These are phyloP conservation scores for Aspergillus diversus DNA, from an alignment of 495 filamentous ascomycete genomes.

Conservation along the genomic window DNA sequence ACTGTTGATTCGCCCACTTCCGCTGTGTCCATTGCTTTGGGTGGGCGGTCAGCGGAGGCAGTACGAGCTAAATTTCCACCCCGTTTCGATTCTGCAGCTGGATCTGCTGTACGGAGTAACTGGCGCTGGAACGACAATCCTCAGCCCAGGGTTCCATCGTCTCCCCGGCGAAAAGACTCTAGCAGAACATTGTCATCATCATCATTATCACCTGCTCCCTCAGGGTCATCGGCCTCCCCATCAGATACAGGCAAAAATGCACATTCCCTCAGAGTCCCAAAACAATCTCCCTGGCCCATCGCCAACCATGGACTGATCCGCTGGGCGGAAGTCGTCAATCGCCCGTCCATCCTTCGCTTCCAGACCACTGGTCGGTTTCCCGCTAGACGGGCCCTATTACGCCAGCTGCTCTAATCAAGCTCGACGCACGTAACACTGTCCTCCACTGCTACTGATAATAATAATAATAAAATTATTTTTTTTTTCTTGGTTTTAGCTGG, in stretches of 20 bases:
- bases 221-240: background rate
- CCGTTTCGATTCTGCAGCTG: too few species aligned
- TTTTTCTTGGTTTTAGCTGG: constrained; percentile 5
- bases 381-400: constrained; percentile 25
- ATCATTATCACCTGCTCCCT: background rate
- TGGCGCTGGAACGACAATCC: background rate
- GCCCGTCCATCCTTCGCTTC: constrained; percentile 33
- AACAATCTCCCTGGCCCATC: background rate
- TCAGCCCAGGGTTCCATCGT: background rate
- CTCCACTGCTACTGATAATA: constrained; percentile 7
- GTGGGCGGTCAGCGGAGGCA: constrained; percentile 21
- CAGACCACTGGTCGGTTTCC: constrained; percentile 33
- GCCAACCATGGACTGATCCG: constrained; percentile 19
- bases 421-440: constrained; percentile 16
- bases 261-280: too few species aligned
- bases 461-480: background rate
- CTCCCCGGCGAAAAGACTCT: too few species aligned
- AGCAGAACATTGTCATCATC: background rate
- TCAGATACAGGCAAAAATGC: too few species aligned
- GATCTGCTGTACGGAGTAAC: too few species aligned
- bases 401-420: constrained; percentile 25
- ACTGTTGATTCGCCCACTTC: constrained; percentile 15
- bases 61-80: constrained; percentile 7
- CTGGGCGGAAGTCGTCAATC: constrained; percentile 6
- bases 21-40: background rate